Conservation (phyloP, 352 stramenopile species). For the Globisporangium carolinianum region DNA sequence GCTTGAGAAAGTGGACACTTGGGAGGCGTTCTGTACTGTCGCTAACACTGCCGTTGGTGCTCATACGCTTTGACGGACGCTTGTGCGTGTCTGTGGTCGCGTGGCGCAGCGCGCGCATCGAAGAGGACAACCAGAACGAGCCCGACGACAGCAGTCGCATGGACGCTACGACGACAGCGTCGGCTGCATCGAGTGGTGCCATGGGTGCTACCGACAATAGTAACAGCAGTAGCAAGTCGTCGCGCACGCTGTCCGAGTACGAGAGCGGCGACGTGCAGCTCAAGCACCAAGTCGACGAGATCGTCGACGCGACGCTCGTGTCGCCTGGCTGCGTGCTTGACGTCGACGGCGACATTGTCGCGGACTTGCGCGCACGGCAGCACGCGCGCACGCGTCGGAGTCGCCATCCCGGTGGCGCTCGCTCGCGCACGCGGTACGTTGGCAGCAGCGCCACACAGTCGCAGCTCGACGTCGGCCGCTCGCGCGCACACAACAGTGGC, state of each 20-base stretch:
- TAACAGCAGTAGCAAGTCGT: constrained; percentile 2
- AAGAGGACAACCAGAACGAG: constrained; percentile 31
- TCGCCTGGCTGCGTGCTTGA: constrained; percentile 78
- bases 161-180: neutral
- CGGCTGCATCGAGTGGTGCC: too few relatives aligned
- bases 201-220: too few relatives aligned
- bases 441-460: constrained; percentile 14
- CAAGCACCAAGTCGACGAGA: constrained; percentile 71
- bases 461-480: constrained; percentile 34
- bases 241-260: constrained; percentile 10
- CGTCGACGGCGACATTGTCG: constrained; percentile 70
- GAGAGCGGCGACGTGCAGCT: constrained; percentile 51
- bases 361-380: constrained; percentile 54
- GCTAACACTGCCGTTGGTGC: neutral
- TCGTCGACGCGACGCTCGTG: constrained; percentile 60
- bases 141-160: constrained; percentile 16
- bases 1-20: too few relatives aligned
- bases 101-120: constrained; percentile 14
- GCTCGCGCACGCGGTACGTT: too few relatives aligned
- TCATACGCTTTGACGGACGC: too few relatives aligned
- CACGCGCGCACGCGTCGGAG: constrained; percentile 19
- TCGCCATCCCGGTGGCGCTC: too few relatives aligned
- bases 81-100: too few relatives aligned
- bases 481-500: constrained; percentile 15
- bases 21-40: neutral